Evolutionary conservation across 164 flowering plant species (phyloP).

Genomic region (Aristolochia fimbriata): DNA sequence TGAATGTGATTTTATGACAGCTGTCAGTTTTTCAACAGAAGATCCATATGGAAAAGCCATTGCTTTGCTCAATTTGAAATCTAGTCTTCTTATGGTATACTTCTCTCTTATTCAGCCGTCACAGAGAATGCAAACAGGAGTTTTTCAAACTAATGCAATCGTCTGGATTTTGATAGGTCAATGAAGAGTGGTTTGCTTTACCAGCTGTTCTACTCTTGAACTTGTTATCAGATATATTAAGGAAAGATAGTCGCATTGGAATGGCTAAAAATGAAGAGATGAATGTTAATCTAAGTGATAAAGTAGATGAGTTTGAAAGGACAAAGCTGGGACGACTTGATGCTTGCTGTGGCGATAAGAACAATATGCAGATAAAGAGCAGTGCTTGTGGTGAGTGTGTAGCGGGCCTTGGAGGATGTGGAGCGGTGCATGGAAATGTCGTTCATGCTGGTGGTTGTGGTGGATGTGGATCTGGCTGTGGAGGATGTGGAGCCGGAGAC

Average conservation of each 20-base stretch:
- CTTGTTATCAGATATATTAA: constrained; percentile 41
- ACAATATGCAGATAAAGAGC: constrained; percentile 9
- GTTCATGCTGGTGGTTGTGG: constrained; percentile 8
- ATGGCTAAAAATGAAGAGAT: not conserved
- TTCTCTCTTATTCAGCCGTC: not conserved
- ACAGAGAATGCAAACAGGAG: not conserved
- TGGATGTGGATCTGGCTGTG: constrained; percentile 20
- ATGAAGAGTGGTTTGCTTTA: constrained; percentile 59
- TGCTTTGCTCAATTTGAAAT: constrained; percentile 63
- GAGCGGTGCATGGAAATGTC: constrained; percentile 6
- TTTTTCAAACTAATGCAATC: not conserved
- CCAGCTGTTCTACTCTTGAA: constrained; percentile 43
- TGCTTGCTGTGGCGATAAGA: constrained; percentile 18
- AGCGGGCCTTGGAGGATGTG: constrained; percentile 22
- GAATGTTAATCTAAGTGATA: constrained; percentile 14
- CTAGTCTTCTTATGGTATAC: constrained; percentile 52
- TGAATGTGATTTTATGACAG: constrained; percentile 58
- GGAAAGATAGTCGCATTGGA: constrained; percentile 29
- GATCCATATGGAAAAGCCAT: constrained; percentile 78
- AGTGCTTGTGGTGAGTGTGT: constrained; percentile 1
- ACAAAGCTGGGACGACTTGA: constrained; percentile 7
- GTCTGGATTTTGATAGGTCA: constrained; percentile 28
- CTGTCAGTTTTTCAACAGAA: constrained; percentile 60
- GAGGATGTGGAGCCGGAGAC: constrained; percentile 13
- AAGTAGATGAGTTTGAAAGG: constrained; percentile 6